Evolutionary conservation across 2,329 filamentous ascomycete species (phyloP).

Genomic region (Xylaria sp.): DNA sequence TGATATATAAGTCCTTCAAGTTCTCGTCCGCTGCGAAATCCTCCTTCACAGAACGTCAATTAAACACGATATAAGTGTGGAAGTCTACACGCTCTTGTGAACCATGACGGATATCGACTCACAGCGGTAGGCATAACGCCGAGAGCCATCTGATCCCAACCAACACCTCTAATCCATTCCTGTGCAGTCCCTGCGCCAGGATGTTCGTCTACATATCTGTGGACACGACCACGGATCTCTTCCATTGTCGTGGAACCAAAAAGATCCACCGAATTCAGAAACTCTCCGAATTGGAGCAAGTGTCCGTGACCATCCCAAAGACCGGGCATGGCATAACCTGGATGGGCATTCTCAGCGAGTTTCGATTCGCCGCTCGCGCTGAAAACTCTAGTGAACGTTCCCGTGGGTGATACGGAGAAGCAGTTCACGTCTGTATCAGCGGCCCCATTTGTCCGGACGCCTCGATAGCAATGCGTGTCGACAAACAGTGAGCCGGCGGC

Average conservation of each 20-base stretch:
- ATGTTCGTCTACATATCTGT: constrained; percentile 60
- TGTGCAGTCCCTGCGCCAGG: constrained; percentile 61
- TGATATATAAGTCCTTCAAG: constrained; percentile 68
- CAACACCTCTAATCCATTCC: constrained; percentile 73
- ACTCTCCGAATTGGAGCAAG: constrained; percentile 72
- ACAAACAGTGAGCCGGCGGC: constrained; percentile 40
- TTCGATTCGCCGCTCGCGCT: constrained; percentile 46
- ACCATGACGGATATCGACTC: constrained; percentile 45
- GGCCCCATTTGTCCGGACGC: constrained; percentile 55
- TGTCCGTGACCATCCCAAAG: constrained; percentile 79
- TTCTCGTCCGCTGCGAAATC: constrained; percentile 64
- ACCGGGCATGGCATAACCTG: constrained; percentile 70
- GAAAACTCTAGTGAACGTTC: constrained; percentile 62
- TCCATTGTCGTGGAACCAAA: constrained; percentile 67
- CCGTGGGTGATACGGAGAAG: constrained; percentile 62
- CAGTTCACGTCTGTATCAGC: constrained; percentile 58
- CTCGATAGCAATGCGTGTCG: constrained; percentile 56
- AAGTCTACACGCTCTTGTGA: constrained; percentile 27
- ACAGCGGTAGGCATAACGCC: constrained; percentile 73
- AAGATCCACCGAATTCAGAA: constrained; percentile 71
- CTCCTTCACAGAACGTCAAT: constrained; percentile 50
- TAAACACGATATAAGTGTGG: constrained; percentile 36
- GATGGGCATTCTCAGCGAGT: constrained; percentile 47
- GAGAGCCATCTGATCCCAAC: constrained; percentile 76
- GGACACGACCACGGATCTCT: constrained; percentile 64